Evolutionary conservation across 495 filamentous ascomycete species (phyloP), one percentile per base, ranked within the genome.

Genomic region (Penicillium antarcticum): DNA sequence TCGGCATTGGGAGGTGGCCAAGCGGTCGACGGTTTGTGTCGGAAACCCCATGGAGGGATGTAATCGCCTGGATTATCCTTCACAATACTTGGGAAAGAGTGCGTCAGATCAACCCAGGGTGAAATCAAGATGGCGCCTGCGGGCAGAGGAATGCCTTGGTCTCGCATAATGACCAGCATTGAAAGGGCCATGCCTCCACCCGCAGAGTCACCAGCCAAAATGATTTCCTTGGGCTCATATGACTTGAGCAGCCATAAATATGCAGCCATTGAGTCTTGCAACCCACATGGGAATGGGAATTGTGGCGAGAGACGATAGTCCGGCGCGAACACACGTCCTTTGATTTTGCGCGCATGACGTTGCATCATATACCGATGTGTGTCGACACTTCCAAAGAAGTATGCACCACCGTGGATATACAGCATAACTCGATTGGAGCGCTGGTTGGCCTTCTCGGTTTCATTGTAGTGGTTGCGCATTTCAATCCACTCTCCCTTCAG

Each of bases 351-450:
- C 45, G 92, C 92, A 80, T 97, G 90, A 35, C 92, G 78, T 70
- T 97, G 92, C 75, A 97, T 83, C 74, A 96, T 92, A 69, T 96
- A 96, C 17, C 92, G 85, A 74, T 97, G 92, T 62, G 92, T 91
- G 61, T 97, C 91, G 18, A 96, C 82, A 59, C 89, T 95, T 1
- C 92, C 92, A 61, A 97, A 97, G 59, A 83, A 89, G 61, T 88
- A 89, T 21, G 86, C 86, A 2, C 86, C 85, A 4, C 92, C 92
- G 62, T 97, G 92, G 8, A 97, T 79, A 68, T 97, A 97, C 19
- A 97, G 73, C 86, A 97, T 95, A 19, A 94, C 84, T 23, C 89
- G 81, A 56, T 86, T 88, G 7, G 79, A 76, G 29, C 48, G 54
- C 24, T 79, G 69, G 42, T 80, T 77, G 3, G 67, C 67, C 61